Evolutionary conservation across 768 basidiomycete genomes (phyloP), one percentile per base, ranked within the genome.

Genomic region (Leucosporidium yakuticum): DNA sequence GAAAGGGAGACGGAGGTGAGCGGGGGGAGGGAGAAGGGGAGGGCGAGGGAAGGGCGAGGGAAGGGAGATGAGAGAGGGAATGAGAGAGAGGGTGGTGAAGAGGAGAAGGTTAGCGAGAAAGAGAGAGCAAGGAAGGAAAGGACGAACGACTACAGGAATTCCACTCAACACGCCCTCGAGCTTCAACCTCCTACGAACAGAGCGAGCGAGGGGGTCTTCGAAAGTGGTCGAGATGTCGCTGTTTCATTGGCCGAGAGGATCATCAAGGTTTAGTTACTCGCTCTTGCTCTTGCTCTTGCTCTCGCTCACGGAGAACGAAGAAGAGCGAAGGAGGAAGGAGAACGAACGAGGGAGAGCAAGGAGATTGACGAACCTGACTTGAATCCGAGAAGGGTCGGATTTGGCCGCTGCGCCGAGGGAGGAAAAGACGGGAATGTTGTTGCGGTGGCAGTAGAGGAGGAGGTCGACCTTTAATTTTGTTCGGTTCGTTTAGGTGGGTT

Each of bases 381-480:
- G 94, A 31, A 99, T 85, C 50, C 92, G 85, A 1, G 93, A 95
- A 0, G 96, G 94, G 78, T 99, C 96, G 74, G 84, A 85, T 80
- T 98, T 99, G 20, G 93, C 89, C 19, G 93, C 87, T 5, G 94
- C 90, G 34, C 96, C 96, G 92, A 99, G 96, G 31, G 92, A 92
- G 0, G 94, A 91, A 79, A 98, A 96, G 23, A 94, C 88, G 81
- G 90, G 92, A 78, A 98, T 86, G 23, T 82, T 77, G 70, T 88
- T 82, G 64, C 87, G 84, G 74, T 89, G 84, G 75, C 95, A 99
- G 78, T 94, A 88, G 65, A 89, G 86, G 12, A 99, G 83, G 54
- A 98, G 82, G 74, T 98, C 94, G 17, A 96, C 91, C 79, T 79
- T 60, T 19, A n/a, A 51, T 51, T 8, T 8, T 17, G 8, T n/a